Percentiles rank a stretch among this genome's conserved stretches.
Conservation (phyloP, 257 asterid genomes). For the Lavandula angustifolia region DNA sequence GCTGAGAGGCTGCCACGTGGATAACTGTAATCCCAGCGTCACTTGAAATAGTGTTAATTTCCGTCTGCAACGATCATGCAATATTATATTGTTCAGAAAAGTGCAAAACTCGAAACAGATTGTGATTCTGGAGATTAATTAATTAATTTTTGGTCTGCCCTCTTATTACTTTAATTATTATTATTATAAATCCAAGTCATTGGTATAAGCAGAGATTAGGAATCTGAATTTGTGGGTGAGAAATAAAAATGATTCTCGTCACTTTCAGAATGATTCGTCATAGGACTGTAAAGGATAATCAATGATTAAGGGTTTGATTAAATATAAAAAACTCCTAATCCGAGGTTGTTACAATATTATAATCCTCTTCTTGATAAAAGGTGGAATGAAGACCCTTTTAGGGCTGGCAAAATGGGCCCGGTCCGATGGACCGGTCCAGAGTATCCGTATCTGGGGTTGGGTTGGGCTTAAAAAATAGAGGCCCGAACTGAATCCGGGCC, state of each 20-base stretch:
- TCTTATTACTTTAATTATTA: neutral
- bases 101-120: constrained; percentile 4
- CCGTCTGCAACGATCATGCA: neutral
- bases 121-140: neutral
- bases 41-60: neutral
- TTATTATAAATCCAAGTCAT: neutral
- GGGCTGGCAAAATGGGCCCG: no score
- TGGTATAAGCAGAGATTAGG: neutral
- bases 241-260: constrained; percentile 13
- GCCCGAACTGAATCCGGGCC: no score
- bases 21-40: constrained; percentile 27
- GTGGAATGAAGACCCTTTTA: no score
- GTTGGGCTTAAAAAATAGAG: no score
- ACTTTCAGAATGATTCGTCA: constrained; percentile 24
- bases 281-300: neutral
- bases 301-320: constrained; percentile 22
- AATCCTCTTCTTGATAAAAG: neutral
- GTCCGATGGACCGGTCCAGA: no score
- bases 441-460: no score
- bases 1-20: constrained; percentile 44
- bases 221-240: neutral
- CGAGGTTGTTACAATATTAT: constrained; percentile 20
- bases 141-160: neutral
- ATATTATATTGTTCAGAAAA: neutral
- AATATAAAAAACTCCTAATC: neutral